Conservation (phyloP, 1,139 yeast species). For the Yamadazyma membranifaciens region DNA sequence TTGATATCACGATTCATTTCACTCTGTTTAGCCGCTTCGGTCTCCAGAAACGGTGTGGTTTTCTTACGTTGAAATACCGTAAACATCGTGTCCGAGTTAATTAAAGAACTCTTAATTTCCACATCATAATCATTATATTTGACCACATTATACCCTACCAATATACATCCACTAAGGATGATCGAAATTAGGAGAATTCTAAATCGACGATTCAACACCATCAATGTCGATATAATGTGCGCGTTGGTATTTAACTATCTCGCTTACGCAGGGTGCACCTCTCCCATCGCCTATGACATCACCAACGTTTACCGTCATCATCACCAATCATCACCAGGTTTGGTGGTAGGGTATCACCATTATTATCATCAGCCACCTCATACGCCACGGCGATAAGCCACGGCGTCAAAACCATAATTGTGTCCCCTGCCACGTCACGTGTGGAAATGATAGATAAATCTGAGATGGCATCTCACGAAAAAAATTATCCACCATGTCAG, state of each 20-base stretch:
- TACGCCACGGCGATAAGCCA: too few relatives aligned
- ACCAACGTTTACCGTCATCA: too few relatives aligned
- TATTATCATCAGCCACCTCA: too few relatives aligned
- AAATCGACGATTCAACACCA: slow-evolving; percentile 1
- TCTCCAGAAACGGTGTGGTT: slow-evolving; percentile 17
- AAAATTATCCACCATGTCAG: slow-evolving; percentile 32
- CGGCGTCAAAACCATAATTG: too few relatives aligned
- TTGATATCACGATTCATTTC: slow-evolving; percentile 14
- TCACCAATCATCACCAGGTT: too few relatives aligned
- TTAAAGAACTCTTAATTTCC: slow-evolving; percentile 9
- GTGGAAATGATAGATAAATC: background rate
- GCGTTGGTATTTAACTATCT: too few relatives aligned
- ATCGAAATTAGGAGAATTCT: slow-evolving; percentile 5
- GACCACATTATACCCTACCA: slow-evolving; percentile 3
- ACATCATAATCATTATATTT: slow-evolving; percentile 12
- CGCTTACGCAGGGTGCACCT: too few relatives aligned
- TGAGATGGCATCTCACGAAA: slow-evolving; percentile 7
- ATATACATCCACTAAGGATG: slow-evolving; percentile 1
- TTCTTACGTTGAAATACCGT: slow-evolving; percentile 5
- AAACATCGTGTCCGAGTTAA: slow-evolving; percentile 4
- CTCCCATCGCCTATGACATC: too few relatives aligned
- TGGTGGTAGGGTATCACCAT: too few relatives aligned
- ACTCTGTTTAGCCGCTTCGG: slow-evolving; percentile 15
- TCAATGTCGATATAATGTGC: background rate
- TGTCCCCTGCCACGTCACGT: slow-evolving; percentile 4